Conservation (phyloP, 148 eudicot species). For the Pouteria glomerata region DNA sequence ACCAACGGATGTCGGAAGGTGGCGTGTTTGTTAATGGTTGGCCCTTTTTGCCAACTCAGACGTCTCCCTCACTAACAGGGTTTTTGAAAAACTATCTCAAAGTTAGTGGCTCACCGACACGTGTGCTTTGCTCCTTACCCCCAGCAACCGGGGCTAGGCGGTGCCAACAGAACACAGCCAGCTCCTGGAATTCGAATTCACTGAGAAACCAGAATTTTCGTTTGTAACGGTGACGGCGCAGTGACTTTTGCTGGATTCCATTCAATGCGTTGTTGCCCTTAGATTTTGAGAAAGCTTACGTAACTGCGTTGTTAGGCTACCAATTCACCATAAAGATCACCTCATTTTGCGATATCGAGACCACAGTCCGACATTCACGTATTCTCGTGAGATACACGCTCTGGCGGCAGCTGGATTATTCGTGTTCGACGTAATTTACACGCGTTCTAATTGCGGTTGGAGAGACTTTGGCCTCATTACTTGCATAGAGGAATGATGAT, state of each 20-base stretch:
- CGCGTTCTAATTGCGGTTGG: background rate
- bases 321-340: background rate
- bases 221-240: background rate
- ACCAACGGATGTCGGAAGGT: no score
- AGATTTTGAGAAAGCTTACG: background rate
- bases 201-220: background rate
- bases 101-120: conserved; percentile 17
- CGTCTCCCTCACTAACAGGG: background rate
- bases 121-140: no score
- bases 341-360: background rate
- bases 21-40: conserved; percentile 21
- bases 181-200: background rate
- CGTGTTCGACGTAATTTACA: background rate
- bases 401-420: no score
- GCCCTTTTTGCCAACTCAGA: conserved; percentile 19
- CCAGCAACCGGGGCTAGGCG: no score
- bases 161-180: no score
- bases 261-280: background rate
- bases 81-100: no score
- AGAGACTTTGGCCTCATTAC: background rate
- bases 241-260: background rate
- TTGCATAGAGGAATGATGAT: no score
- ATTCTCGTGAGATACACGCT: background rate
- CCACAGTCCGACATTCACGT: background rate
- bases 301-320: background rate